These are phyloP conservation scores for Diplodia seriata DNA, from an alignment of 2,329 filamentous ascomycete genomes.

Conservation along the genomic window DNA sequence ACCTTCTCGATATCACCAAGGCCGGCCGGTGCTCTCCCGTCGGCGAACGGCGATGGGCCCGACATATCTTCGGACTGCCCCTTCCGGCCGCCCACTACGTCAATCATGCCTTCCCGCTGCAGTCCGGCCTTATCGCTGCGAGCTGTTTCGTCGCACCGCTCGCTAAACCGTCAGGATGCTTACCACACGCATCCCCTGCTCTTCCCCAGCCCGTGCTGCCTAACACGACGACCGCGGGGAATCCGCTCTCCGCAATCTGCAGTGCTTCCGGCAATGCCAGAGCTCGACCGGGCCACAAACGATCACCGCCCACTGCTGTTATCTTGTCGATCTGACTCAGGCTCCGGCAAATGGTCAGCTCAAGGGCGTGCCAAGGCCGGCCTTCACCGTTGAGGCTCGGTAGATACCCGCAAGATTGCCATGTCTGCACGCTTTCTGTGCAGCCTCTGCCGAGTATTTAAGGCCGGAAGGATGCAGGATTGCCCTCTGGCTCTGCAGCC, in stretches of 20 bases:
- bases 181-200: not conserved
- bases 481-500: conserved; percentile 2
- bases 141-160: not conserved
- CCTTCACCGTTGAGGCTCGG: conserved; percentile 12
- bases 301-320: conserved; percentile 6
- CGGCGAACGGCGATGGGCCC: conserved; percentile 19
- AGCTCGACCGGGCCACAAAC: not conserved
- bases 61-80: conserved; percentile 15
- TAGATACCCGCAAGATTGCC: not conserved
- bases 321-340: conserved; percentile 30
- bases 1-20: conserved; percentile 14
- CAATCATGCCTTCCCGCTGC: not conserved
- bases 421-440: not conserved
- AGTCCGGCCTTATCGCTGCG: conserved; percentile 16
- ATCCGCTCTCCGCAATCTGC: conserved; percentile 2
- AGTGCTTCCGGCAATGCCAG: conserved; percentile 3
- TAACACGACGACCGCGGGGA: not conserved
- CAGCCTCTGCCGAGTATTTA: conserved; percentile 7
- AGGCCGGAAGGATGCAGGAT: not conserved
- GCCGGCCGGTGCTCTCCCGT: not conserved
- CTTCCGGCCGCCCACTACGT: conserved; percentile 4
- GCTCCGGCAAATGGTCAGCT: not conserved
- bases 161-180: not conserved
- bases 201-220: not conserved
- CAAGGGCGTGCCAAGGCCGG: conserved; percentile 22